phyloP scores from a whole-genome alignment of 169 alveolate species.

The Babesia microti region DNA sequence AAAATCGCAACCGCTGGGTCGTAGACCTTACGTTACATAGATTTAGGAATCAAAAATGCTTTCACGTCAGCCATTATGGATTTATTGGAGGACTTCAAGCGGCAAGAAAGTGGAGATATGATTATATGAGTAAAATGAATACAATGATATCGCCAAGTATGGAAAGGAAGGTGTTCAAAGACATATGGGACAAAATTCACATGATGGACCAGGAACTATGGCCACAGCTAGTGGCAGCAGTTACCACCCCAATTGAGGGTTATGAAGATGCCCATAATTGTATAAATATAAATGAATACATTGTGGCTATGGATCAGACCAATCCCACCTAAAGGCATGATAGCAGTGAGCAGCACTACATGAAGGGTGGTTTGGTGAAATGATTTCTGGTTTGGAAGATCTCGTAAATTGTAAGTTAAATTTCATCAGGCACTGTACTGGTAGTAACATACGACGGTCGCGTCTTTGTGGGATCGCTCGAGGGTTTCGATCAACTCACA shows the following conservation, averaged over 20 bases:
- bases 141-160: slow-evolving; percentile 5
- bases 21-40: slow-evolving; percentile 40
- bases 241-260: slow-evolving; percentile 17
- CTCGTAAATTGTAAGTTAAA: too few species aligned
- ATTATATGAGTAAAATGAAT: slow-evolving; percentile 11
- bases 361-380: too few species aligned
- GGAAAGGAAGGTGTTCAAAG: slow-evolving; percentile 23
- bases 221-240: slow-evolving; percentile 11
- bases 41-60: slow-evolving; percentile 40
- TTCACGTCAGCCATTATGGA: slow-evolving; percentile 43
- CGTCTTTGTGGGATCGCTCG: slow-evolving; percentile 70
- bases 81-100: slow-evolving; percentile 38
- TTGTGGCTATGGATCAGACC: slow-evolving; percentile 2
- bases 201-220: slow-evolving; percentile 4
- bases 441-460: slow-evolving; percentile 78
- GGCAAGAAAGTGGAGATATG: slow-evolving; percentile 39
- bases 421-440: slow-evolving; percentile 56
- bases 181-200: slow-evolving; percentile 32
- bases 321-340: neutral
- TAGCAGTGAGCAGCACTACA: too few species aligned
- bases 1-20: slow-evolving; percentile 42
- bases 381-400: too few species aligned
- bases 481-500: slow-evolving; percentile 79
- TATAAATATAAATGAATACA: slow-evolving; percentile 8
- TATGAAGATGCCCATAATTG: slow-evolving; percentile 14